phyloP scores from a whole-genome alignment of 768 basidiomycete genomes.

The Boletellus ananiceps region DNA sequence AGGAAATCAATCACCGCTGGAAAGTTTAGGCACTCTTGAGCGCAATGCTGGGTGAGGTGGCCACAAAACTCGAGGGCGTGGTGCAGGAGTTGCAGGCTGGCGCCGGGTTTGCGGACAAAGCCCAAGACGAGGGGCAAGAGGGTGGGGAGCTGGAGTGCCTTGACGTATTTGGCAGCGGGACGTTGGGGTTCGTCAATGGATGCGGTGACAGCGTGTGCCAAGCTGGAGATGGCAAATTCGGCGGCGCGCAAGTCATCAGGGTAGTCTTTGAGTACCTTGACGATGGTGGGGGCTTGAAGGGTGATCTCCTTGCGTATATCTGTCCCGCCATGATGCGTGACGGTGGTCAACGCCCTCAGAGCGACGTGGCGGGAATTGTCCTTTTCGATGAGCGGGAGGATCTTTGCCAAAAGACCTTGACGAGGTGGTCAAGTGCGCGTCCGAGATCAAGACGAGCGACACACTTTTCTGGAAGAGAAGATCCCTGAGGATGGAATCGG shows the following conservation, averaged over 20 bases:
- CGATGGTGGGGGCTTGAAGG: slow-evolving; percentile 35
- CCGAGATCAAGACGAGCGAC: neutral
- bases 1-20: slow-evolving; percentile 46
- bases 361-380: slow-evolving; percentile 48
- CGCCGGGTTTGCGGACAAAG: slow-evolving; percentile 41
- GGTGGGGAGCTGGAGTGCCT: slow-evolving; percentile 39
- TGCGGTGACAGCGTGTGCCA: slow-evolving; percentile 49
- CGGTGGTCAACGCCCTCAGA: slow-evolving; percentile 50
- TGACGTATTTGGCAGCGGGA: slow-evolving; percentile 35
- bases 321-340: slow-evolving; percentile 58
- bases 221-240: slow-evolving; percentile 47
- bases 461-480: slow-evolving; percentile 55
- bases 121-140: slow-evolving; percentile 42
- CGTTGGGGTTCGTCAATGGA: slow-evolving; percentile 39
- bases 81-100: slow-evolving; percentile 40
- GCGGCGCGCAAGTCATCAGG: slow-evolving; percentile 47
- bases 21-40: slow-evolving; percentile 40
- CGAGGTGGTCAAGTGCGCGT: neutral
- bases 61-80: slow-evolving; percentile 51
- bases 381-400: slow-evolving; percentile 49
- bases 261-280: slow-evolving; percentile 44
- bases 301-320: slow-evolving; percentile 50
- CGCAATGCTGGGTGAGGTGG: slow-evolving; percentile 40
- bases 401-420: slow-evolving; percentile 52
- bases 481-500: slow-evolving; percentile 53